Conservation (phyloP, 2,329 filamentous ascomycete genomes). For the Pseudogymnoascus sp. region DNA sequence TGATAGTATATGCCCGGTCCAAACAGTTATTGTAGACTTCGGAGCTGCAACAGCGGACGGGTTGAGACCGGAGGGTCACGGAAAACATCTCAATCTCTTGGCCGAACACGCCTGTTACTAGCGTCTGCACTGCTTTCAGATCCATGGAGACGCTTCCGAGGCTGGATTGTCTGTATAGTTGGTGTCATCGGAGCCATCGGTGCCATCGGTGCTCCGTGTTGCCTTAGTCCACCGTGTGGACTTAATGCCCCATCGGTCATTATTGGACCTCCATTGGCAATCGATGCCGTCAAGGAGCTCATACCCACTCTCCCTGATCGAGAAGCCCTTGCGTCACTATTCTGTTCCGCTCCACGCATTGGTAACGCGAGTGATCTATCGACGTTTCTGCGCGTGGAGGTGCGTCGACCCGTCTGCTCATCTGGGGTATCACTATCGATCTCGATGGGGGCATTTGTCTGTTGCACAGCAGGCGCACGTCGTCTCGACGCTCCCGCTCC, state of each 20-base stretch:
- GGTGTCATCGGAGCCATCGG: not conserved
- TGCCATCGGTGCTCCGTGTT: not conserved
- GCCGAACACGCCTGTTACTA: not conserved
- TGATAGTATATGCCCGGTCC: no score
- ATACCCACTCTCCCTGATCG: not conserved
- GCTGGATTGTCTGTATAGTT: not conserved
- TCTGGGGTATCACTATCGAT: not conserved
- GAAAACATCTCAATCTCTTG: not conserved
- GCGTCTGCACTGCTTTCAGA: not conserved
- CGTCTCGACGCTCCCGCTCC: not conserved
- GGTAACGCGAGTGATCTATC: not conserved
- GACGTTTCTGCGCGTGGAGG: not conserved
- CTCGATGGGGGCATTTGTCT: not conserved
- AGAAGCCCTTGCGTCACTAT: not conserved
- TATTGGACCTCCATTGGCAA: not conserved
- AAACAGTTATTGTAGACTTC: not conserved
- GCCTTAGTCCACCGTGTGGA: not conserved
- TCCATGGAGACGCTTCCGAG: slow-evolving; percentile 5
- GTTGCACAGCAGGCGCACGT: not conserved
- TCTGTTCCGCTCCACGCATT: not conserved
- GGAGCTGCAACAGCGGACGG: not conserved
- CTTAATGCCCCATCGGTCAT: not conserved
- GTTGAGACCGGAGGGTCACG: not conserved
- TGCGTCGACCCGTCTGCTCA: not conserved
- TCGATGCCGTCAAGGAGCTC: not conserved